Evolutionary conservation across 148 eudicot genomes (phyloP).

Genomic region (Rhododendron vialii): DNA sequence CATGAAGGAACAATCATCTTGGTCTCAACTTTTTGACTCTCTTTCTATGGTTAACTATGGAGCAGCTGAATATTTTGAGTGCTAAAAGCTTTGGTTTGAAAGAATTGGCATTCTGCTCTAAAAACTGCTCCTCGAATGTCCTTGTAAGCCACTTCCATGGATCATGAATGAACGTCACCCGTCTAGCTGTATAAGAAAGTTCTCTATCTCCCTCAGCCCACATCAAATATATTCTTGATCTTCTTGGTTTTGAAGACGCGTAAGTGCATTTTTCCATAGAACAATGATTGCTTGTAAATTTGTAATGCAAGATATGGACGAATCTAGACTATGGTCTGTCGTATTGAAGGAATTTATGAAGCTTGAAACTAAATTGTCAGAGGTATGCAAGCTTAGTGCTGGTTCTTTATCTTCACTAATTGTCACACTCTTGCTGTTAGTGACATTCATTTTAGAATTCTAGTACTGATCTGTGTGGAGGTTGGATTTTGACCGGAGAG

Average conservation of each 20-base stretch:
- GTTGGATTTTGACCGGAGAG: no score
- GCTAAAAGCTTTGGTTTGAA: neutral
- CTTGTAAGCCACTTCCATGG: neutral
- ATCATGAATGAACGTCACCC: neutral
- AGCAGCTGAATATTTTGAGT: neutral
- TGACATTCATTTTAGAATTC: neutral
- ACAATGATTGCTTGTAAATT: neutral
- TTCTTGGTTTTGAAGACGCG: neutral
- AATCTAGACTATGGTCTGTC: neutral
- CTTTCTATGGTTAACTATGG: neutral
- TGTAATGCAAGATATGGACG: neutral
- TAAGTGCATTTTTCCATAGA: neutral
- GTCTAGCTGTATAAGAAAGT: neutral
- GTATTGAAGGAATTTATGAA: neutral
- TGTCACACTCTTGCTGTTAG: neutral
- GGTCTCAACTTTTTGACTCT: neutral
- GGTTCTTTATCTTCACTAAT: neutral
- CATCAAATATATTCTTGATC: neutral
- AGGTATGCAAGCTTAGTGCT: neutral
- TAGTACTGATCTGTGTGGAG: neutral
- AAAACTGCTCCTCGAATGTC: neutral
- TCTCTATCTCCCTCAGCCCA: neutral
- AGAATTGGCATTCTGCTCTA: neutral
- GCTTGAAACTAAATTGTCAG: neutral
- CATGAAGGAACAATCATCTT: neutral